These are phyloP conservation scores for Teratosphaeriaceae sp. DNA, from an alignment of 2,329 filamentous ascomycete genomes.

Conservation along the genomic window DNA sequence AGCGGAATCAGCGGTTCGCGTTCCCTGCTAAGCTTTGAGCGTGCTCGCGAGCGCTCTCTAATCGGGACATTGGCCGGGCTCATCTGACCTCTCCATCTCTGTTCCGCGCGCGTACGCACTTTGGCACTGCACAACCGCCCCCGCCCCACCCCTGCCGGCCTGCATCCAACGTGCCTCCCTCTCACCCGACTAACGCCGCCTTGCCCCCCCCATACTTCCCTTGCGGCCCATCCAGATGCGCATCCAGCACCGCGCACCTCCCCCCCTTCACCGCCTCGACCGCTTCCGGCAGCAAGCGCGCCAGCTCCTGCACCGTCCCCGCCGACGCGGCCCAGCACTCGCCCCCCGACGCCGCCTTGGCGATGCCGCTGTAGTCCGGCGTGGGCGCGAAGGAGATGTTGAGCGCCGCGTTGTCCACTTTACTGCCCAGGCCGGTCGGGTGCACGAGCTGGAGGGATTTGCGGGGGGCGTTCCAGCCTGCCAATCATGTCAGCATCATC, in stretches of 20 bases:
- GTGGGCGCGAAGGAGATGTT: slow-evolving; percentile 61
- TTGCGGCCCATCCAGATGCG: slow-evolving; percentile 50
- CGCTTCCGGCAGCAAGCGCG: slow-evolving; percentile 48
- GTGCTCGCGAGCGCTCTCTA: not conserved
- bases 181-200: not conserved
- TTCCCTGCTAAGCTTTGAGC: slow-evolving; percentile 24
- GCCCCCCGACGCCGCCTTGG: slow-evolving; percentile 58
- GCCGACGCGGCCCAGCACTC: slow-evolving; percentile 56
- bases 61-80: too few species aligned
- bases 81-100: too few species aligned
- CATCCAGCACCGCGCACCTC: slow-evolving; percentile 56
- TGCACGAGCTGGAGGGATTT: slow-evolving; percentile 58
- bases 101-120: too few species aligned
- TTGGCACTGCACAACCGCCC: too few species aligned
- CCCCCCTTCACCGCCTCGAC: slow-evolving; percentile 52
- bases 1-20: slow-evolving; percentile 17
- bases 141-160: too few species aligned
- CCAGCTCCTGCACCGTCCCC: slow-evolving; percentile 49
- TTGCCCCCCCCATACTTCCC: slow-evolving; percentile 35
- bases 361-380: slow-evolving; percentile 62
- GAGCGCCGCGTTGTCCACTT: slow-evolving; percentile 56
- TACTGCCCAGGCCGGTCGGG: slow-evolving; percentile 55
- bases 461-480: slow-evolving; percentile 60
- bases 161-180: too few species aligned
- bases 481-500: not conserved